Evolutionary conservation across 2,329 filamentous ascomycete species (phyloP), one percentile per base, ranked within the genome.

Genomic region (Rhynchosporium secalis): DNA sequence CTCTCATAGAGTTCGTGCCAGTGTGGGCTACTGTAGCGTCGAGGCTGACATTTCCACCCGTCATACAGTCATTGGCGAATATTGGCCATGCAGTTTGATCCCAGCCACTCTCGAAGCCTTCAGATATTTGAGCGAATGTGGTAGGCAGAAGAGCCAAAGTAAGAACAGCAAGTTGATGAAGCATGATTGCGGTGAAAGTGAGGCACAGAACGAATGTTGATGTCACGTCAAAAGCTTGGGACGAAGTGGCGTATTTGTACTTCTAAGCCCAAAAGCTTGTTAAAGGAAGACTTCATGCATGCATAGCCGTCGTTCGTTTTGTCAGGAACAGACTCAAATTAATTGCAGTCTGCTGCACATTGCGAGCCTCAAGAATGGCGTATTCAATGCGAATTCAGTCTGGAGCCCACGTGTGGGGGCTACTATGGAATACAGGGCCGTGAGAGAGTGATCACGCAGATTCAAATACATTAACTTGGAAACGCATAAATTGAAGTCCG

Each of bases 11-110:
- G 71, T 83, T 84, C 69, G 75, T 80, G 47, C 83, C 83, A 62
- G 78, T 83, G 69, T 86, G 82, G 0, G 81, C 83, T 0, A 78
- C 82, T 45, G 83, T 76, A 66, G 75, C 85, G 69, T 86, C 84
- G 12, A 87, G 81, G 1, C 75, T 77, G 59, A 86, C 78, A 62
- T 76, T 80, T 43, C 84, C 83, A 52, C 83, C 68, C 28, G 86
- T 83, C 74, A 78, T 84, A 71, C 84, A 87, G 74, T 86, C 83
- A 3, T 78, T 73, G 3, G 84, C 83, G 66, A 86, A 86, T 7
- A 76, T 83, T 0, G 83, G 80, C 84, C 84, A 86, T 62, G 80
- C 78, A 0, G 81, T 75, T 66, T 82, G 71, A 69, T 86, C 80
- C 81, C 80, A 85, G 47, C 84, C 84, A 60, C 71, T 77, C 71